phyloP scores from a whole-genome alignment of 495 filamentous ascomycete species.

The Entonaema liquescens region DNA sequence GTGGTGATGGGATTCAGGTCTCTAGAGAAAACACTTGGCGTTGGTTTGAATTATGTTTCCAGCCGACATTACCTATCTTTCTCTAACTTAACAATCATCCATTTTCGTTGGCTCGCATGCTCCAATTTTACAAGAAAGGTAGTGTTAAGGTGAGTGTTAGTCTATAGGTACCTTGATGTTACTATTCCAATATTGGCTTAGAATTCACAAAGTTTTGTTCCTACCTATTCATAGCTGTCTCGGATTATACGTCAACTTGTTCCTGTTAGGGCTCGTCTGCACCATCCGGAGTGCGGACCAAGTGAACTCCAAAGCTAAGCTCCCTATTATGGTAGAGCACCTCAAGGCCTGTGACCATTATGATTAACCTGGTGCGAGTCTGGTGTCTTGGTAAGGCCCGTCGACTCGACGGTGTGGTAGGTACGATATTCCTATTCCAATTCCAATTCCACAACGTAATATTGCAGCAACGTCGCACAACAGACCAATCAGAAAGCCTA shows the following conservation, averaged over 20 bases:
- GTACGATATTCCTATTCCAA: not conserved
- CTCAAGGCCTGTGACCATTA: not conserved
- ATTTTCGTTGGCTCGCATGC: not conserved
- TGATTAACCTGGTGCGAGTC: not conserved
- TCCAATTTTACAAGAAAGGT: no score
- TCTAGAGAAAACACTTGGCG: not conserved
- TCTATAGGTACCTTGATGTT: no score
- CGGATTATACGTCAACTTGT: not conserved
- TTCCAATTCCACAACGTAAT: not conserved
- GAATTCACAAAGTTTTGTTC: no score
- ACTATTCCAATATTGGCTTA: no score
- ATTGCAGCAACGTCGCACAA: not conserved
- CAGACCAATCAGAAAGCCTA: not conserved
- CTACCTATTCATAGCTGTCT: not conserved
- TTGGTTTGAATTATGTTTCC: not conserved
- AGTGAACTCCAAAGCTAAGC: not conserved
- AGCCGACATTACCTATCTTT: no score
- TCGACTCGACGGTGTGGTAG: not conserved
- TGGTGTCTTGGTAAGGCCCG: not conserved
- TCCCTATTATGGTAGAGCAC: not conserved
- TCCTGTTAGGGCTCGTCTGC: not conserved
- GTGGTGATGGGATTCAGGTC: not conserved
- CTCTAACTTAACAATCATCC: no score
- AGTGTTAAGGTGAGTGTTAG: no score
- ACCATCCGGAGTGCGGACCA: not conserved